Conservation (phyloP, 2,329 filamentous ascomycete genomes). For the Ilyonectria destructans region DNA sequence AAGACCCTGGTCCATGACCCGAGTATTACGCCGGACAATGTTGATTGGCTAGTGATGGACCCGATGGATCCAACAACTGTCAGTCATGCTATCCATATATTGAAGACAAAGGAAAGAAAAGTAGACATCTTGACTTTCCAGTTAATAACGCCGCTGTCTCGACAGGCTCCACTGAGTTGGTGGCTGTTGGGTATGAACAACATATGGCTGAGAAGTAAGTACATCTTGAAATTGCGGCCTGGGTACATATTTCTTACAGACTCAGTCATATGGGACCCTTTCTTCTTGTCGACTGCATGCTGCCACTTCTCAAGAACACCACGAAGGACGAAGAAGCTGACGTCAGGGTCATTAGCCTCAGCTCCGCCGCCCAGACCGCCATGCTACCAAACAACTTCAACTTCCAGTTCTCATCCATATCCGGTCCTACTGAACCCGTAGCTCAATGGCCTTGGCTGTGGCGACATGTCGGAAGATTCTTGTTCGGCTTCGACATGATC, state of each 20-base stretch:
- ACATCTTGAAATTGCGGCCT: neutral
- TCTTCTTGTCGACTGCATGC: conserved; percentile 45
- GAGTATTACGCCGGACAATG: neutral
- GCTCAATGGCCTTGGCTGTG: conserved; percentile 36
- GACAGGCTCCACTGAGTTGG: conserved; percentile 25
- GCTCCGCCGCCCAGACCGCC: conserved; percentile 35
- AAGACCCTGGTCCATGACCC: neutral
- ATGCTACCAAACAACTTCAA: conserved; percentile 40
- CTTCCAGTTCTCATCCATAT: conserved; percentile 39
- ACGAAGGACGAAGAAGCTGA: conserved; percentile 35
- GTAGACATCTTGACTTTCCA: conserved; percentile 29
- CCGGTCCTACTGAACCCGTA: conserved; percentile 29
- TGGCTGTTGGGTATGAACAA: conserved; percentile 43
- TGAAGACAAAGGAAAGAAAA: conserved; percentile 18
- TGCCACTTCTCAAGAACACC: conserved; percentile 49
- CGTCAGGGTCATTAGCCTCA: conserved; percentile 47
- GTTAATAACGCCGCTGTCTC: conserved; percentile 47
- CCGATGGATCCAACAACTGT: conserved; percentile 8
- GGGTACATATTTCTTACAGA: neutral
- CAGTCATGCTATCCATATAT: neutral
- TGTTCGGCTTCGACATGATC: conserved; percentile 45
- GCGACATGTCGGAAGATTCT: conserved; percentile 2
- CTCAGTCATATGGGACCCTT: conserved; percentile 49
- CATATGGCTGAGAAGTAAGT: conserved; percentile 45
- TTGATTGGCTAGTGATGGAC: conserved; percentile 11